Evolutionary conservation across 2,329 filamentous ascomycete genomes (phyloP).

Genomic region (Niveomyces coronatus): DNA sequence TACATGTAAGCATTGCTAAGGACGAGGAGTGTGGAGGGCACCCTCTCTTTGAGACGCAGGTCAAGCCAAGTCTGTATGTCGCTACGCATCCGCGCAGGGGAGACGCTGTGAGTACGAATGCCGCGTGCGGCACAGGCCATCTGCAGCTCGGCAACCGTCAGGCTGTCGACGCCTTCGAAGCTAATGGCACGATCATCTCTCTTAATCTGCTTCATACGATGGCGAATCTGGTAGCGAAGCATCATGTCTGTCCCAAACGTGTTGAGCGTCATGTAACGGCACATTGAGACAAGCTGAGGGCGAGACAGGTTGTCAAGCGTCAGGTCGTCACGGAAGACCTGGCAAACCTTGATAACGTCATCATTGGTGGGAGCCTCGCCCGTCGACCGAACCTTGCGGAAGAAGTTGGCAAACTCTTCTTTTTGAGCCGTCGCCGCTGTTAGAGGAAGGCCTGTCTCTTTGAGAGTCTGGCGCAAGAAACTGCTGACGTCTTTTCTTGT

Average conservation of each 20-base stretch:
- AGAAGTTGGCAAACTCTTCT: conserved; percentile 93
- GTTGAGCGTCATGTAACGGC: conserved; percentile 95
- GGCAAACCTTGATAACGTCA: conserved; percentile 97
- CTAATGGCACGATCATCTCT: conserved; percentile 90
- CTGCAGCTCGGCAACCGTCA: conserved; percentile 90
- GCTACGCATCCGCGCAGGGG: conserved; percentile 74
- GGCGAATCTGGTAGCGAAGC: conserved; percentile 91
- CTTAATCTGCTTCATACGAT: conserved; percentile 99
- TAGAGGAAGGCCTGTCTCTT: conserved; percentile 86
- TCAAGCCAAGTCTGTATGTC: conserved; percentile 93
- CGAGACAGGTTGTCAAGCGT: conserved; percentile 94
- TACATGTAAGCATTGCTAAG: conserved; percentile 98
- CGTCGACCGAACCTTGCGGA: conserved; percentile 87
- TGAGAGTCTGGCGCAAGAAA: conserved; percentile 80
- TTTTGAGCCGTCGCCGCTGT: conserved; percentile 76
- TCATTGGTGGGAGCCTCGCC: conserved; percentile 79
- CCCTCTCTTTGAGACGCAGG: conserved; percentile 81
- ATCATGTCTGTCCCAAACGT: conserved; percentile 96
- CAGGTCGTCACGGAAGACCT: conserved; percentile 95
- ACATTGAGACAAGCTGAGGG: conserved; percentile 94
- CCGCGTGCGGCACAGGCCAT: conserved; percentile 85
- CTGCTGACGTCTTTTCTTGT: conserved; percentile 89
- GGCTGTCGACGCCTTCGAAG: conserved; percentile 84
- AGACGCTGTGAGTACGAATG: conserved; percentile 85
- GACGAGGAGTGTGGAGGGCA: conserved; percentile 92